Conservation (phyloP, 2,329 filamentous ascomycete genomes). For the Alternaria sp. region DNA sequence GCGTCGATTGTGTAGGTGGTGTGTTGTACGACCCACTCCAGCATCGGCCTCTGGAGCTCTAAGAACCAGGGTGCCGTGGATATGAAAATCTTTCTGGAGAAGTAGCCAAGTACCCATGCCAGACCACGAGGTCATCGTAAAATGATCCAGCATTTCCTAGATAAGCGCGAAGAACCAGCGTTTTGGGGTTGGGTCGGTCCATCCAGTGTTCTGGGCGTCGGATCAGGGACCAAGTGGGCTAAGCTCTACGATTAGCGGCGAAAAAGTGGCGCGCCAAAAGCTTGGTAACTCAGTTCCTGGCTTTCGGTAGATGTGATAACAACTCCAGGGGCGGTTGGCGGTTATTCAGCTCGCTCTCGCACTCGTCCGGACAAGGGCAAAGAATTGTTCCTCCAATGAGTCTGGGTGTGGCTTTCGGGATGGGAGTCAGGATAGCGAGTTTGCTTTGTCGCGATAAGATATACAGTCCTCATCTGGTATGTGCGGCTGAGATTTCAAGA, state of each 20-base stretch:
- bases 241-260: conserved; percentile 8
- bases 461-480: background rate
- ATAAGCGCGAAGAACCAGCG: background rate
- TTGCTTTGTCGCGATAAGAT: background rate
- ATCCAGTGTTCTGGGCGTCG: conserved; percentile 14
- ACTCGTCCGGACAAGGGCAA: background rate
- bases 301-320: background rate
- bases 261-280: conserved; percentile 4
- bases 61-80: background rate
- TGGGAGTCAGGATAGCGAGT: background rate
- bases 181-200: background rate
- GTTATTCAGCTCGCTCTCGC: background rate
- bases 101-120: background rate
- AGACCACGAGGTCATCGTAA: background rate
- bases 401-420: background rate
- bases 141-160: background rate
- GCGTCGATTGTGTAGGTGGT: background rate
- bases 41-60: conserved; percentile 1
- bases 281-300: conserved; percentile 10
- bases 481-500: background rate
- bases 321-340: background rate
- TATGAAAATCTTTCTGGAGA: conserved; percentile 3
- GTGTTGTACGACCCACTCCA: background rate
- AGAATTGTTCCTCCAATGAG: conserved; percentile 3
- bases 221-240: conserved; percentile 3